Percentiles rank a stretch among this genome's conserved stretches.
These are phyloP conservation scores for Thraustochytrium striatum DNA, from an alignment of 352 stramenopile genomes.

Conservation along the genomic window DNA sequence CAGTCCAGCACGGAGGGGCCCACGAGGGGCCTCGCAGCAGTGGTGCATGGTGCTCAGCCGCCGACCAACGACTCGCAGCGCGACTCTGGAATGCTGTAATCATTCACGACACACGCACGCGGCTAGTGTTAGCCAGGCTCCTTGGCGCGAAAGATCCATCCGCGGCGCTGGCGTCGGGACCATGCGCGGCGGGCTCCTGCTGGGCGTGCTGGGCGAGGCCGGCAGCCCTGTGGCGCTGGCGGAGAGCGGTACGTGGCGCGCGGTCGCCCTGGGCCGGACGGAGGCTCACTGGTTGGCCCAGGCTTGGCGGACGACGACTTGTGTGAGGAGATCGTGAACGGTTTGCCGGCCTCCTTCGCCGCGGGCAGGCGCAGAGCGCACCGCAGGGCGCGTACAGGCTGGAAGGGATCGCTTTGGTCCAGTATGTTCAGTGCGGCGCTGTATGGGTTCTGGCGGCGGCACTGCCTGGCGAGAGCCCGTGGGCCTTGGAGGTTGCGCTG, in stretches of 20 bases:
- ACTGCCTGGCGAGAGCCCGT: background rate
- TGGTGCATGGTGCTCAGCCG: background rate
- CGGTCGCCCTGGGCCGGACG: too few relatives aligned
- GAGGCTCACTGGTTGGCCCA: too few relatives aligned
- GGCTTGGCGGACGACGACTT: background rate
- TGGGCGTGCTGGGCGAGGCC: background rate
- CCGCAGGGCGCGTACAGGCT: background rate
- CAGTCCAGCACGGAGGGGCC: slow-evolving; percentile 50
- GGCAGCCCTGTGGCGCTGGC: too few relatives aligned
- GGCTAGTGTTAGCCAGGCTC: background rate
- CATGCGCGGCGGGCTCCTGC: background rate
- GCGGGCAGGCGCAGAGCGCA: background rate
- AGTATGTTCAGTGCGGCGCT: slow-evolving; percentile 15
- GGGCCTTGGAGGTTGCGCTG: background rate
- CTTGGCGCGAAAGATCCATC: background rate
- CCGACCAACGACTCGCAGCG: background rate
- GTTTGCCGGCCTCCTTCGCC: background rate
- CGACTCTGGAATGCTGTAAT: background rate
- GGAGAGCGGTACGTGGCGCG: too few relatives aligned
- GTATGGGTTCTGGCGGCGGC: slow-evolving; percentile 1
- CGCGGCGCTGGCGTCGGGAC: background rate
- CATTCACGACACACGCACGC: background rate
- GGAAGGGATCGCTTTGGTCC: background rate
- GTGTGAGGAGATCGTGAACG: background rate
- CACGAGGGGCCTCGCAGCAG: slow-evolving; percentile 47